Base-by-base conservation (phyloP, 2,329 filamentous ascomycete species). In the Lachnellula hyalina region DNA sequence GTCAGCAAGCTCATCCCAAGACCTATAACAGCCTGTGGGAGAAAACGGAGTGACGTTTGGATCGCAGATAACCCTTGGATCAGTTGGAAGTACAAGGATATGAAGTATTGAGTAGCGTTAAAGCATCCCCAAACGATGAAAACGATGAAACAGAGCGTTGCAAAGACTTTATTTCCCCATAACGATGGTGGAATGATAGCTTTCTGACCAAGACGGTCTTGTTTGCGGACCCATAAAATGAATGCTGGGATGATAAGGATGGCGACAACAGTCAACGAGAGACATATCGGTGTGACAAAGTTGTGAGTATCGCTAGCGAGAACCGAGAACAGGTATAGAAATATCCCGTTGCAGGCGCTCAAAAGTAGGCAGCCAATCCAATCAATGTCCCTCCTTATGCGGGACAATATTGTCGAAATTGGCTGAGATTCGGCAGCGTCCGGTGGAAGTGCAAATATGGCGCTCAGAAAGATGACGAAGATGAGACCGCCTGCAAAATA, bases 361-460 rank as follows among this genome's bases (percentile, higher is more conserved):
- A 74, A 72, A 25, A 81, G 68, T 0, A 70, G 21, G 6, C 75
- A 76, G 0, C 78, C 79, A 35, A 78, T 63, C 79, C 78, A 82
- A 56, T 82, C 79, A 44, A 82, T 77, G 4, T 80, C 74, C 2
- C 48, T 55, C 19, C 52, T 55, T n/a, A 63, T 36, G 19, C 61
- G 53, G 4, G 34, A 8, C 8, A 56, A 8, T 3, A 57, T 47
- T 8, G 42, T 47, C 5, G 52, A 21, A 14, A 54, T 46, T 9
- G 62, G 57, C 28, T 60, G 56, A 8, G 49, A 38, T 40, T 53
- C 44, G 2, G 34, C 23, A 2, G 23, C 21, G 9, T 63, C 61
- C 5, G 32, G 23, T 1, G 61, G 62, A 48, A 65, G 56, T 3
- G 49, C 53, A 21, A 57, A 60, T 9, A 62, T 56, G n/a, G 58